Base-by-base conservation (phyloP, 2,329 filamentous ascomycete species). In the Botrytis medusae region DNA sequence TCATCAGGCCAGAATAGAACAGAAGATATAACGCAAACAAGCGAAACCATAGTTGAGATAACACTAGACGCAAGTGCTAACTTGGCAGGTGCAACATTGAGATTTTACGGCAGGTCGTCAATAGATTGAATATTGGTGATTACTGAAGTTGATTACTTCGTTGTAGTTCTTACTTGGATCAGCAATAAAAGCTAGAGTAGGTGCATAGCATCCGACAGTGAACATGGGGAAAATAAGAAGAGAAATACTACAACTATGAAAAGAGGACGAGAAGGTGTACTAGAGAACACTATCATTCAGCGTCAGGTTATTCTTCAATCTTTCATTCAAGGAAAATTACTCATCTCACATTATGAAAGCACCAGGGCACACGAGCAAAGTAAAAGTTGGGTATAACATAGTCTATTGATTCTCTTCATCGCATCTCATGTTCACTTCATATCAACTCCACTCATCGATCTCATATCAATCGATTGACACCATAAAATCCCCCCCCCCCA, bases 351-450 rank as follows among this genome's bases (percentile, higher is more conserved):
- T 42, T 7, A 62, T 20, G 1, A 20, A 42, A 42, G n/a, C 51
- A 57, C 29, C 4, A 7, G 29, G 22, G 14, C 25, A 12, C 37
- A 63, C 9, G 40, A 42, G 42, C 14, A n/a, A 22, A 71, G 10
- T 40, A 67, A 59, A 67, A 37, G 9, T 37, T 51, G 74, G 74
- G 75, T 77, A 77, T 77, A 74, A 76, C 72, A 72, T 64, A 74
- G 61, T 77, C 75, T 76, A 77, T 75, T 75, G 72, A 72, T 76
- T 73, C 71, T 72, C 32, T 64, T 67, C 32, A 34, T 42, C 37
- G 46, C 16, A 29, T 64, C 60, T 48, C 40, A 32, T 59, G 22
- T 57, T n/a, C 59, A 60, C 70, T 73, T 68, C 70, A 12, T 48
- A 29, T 25, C 57, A 22, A 42, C 37, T 40, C 20, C 62, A 48